phyloP scores from a whole-genome alignment of 1,284 basidiomycete genomes.

The Microbotryum lychnidis-dioicae region DNA sequence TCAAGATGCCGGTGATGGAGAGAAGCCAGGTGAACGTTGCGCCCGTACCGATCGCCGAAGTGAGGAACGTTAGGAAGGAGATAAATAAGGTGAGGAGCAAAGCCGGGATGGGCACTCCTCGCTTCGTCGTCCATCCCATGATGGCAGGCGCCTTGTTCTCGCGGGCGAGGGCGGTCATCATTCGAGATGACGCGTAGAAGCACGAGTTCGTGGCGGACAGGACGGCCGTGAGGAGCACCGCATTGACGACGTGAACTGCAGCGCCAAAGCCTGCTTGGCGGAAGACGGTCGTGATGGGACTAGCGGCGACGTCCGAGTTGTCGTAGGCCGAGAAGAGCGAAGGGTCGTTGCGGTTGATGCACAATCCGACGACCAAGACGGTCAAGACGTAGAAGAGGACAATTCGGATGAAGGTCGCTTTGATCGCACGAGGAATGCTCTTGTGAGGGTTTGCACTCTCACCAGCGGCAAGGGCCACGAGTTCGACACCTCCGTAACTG shows the following conservation, averaged over 20 bases:
- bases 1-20: conserved; percentile 12
- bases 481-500: conserved; percentile 24
- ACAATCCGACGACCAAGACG: conserved; percentile 15
- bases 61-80: conserved; percentile 10
- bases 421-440: conserved; percentile 45
- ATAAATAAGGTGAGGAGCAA: conserved; percentile 3
- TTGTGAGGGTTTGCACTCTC: conserved; percentile 47
- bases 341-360: conserved; percentile 16
- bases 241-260: conserved; percentile 19
- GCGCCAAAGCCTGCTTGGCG: conserved; percentile 14
- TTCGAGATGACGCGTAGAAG: conserved; percentile 19
- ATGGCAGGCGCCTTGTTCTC: conserved; percentile 9
- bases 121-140: conserved; percentile 9
- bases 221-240: conserved; percentile 11
- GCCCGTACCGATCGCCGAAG: neutral
- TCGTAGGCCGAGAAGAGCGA: conserved; percentile 15
- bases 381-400: conserved; percentile 46
- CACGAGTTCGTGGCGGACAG: conserved; percentile 20
- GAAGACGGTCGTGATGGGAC: conserved; percentile 21
- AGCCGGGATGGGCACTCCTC: conserved; percentile 13
- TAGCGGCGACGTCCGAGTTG: conserved; percentile 8
- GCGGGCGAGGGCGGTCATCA: conserved; percentile 12
- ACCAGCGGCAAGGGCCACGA: conserved; percentile 62
- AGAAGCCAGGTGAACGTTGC: conserved; percentile 13
- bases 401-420: conserved; percentile 43